Evolutionary conservation across 2,329 filamentous ascomycete genomes (phyloP), one percentile per base, ranked within the genome.

Genomic region (Colletotrichum sp.): DNA sequence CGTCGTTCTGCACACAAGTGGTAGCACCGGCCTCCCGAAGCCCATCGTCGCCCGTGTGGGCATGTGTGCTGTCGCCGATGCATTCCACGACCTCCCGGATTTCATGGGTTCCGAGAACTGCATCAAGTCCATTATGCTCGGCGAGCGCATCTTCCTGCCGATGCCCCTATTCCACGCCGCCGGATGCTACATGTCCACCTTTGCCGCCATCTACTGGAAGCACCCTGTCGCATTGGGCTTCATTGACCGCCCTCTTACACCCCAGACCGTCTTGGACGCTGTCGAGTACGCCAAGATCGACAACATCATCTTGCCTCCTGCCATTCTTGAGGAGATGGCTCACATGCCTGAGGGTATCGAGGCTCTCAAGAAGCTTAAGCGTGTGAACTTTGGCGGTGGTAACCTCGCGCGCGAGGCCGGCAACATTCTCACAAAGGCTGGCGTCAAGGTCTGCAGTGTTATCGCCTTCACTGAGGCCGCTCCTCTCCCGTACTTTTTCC

Each of bases 21-120:
- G 88, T 7, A 87, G 84, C 57, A 88, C 87, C 0, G 87, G 87
- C 1, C 81, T 88, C 5, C 88, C 88, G 0, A 89, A 88, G 78
- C 87, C 87, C 3, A 82, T 89, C n/a, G 77, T 86, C 12, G 79
- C 82, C 24, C 79, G 79, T 6, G 83, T 87, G 7, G 87, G 87
- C 16, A 82, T 86, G 80, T 13, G 86, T 16, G 81, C 84, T 2
- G 78, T 84, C 21, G 76, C 69, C 5, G 86, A 89, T 70, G 77
- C 60, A 32, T 76, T 49, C 72, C 76, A 72, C 34, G 21, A 65
- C 64, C 12, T 76, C 1, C 30, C 21, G 28, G 70, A 69, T 28
- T 76, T 76, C 70, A 68, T 49, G 30, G 73, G 55, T 18, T 77
- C 62, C 34, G 64, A 69, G 32, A 73, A 65, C 59, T 62, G 59